Percentiles rank a stretch among this genome's conserved stretches.
phyloP scores from a whole-genome alignment of 257 asterid genomes.

The Nicotiana attenuata region DNA sequence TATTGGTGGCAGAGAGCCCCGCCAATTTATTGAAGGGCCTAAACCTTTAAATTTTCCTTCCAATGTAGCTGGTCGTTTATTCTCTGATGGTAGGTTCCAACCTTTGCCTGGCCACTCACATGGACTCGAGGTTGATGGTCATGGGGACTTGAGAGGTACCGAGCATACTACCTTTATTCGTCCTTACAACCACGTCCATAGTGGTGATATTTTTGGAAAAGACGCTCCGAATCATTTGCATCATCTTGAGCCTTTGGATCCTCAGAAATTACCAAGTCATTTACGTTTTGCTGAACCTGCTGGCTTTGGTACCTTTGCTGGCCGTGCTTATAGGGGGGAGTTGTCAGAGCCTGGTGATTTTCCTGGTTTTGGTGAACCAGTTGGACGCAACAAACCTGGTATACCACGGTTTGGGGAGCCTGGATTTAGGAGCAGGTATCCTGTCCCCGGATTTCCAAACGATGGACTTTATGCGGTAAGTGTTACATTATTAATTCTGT shows the following conservation, averaged over 20 bases:
- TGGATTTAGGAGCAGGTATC: constrained; percentile 54
- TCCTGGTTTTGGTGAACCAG: constrained; percentile 42
- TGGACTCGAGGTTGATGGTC: constrained; percentile 51
- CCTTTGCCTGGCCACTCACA: constrained; percentile 43
- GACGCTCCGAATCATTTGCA: constrained; percentile 41
- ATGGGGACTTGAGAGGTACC: constrained; percentile 40
- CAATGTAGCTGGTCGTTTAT: constrained; percentile 46
- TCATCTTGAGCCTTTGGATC: constrained; percentile 46
- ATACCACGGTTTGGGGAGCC: constrained; percentile 55
- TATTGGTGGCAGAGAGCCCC: constrained; percentile 45
- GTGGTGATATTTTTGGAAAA: constrained; percentile 40
- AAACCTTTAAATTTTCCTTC: constrained; percentile 43
- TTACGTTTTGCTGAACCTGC: constrained; percentile 38
- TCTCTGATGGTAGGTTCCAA: constrained; percentile 49
- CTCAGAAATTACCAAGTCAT: constrained; percentile 41
- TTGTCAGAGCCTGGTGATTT: constrained; percentile 37
- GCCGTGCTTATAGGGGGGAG: constrained; percentile 39
- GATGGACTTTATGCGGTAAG: constrained; percentile 49
- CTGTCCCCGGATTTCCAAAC: constrained; percentile 47
- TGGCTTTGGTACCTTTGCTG: constrained; percentile 52
- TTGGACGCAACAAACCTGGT: constrained; percentile 36
- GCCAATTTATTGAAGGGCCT: constrained; percentile 57
- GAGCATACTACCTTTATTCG: constrained; percentile 47
- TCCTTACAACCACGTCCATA: constrained; percentile 36
- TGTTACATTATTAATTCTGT: constrained; percentile 2